Base-by-base conservation (phyloP, 148 eudicot species). In the Pouteria glomerata region DNA sequence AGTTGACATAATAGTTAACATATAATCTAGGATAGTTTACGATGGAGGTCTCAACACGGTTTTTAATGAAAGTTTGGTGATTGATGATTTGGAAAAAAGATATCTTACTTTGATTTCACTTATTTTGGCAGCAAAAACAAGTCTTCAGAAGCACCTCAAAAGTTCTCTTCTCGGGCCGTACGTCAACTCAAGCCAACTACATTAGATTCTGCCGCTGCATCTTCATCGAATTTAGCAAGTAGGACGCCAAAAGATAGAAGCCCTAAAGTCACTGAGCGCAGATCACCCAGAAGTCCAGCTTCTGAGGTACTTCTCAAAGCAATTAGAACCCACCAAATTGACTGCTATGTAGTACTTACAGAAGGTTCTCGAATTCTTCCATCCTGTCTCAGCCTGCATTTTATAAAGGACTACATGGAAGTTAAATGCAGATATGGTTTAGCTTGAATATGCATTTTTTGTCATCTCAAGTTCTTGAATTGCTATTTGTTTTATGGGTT, bases 191-290 rank as follows among this genome's bases (percentile, higher is more conserved):
- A 85, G 80, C 71, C 87, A 18, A 78, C 73, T 71, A 56, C 88
- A 30, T 52, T 68, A 62, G 92, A 82, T 61, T 59, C 58, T 15
- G 76, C 69, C 47, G 71, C 91, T 60, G 80, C 89, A 51, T 83
- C 90, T 56, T 83, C 93, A 15, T 79, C 92, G 0, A 76, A 70
- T 73, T 76, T 63, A 30, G 74, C 80, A 69, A 71, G 66, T 35
- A 78, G 77, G 81, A 83, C 88, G 8, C 87, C 90, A 35, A 93
- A 84, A 76, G 86, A 84, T 35, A 75, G 75, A 56, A 86, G 97
- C 78, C 89, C 94, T 53, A 88, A 85, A 80, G 85, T 83, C 66
- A 33, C 21, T 14, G 94, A 84, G 50, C 98, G 83, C 35, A 83
- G 50, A 76, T 87, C 90, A 71, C 89, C 92, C 8, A 72, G 80